phyloP scores from a whole-genome alignment of 805 yeast species.

The Ascoidea asiatica region DNA sequence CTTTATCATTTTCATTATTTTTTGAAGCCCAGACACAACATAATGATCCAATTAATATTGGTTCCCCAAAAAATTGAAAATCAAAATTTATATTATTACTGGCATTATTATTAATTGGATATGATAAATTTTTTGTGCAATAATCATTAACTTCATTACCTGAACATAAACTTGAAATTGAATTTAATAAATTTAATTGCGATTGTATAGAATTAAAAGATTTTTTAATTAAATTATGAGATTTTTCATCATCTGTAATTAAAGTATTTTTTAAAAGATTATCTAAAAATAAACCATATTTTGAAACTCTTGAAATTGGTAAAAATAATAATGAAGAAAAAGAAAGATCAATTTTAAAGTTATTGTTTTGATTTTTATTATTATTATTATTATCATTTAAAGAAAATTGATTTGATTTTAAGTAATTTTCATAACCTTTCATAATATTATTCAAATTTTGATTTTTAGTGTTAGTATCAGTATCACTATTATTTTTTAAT shows the following conservation, averaged over 20 bases:
- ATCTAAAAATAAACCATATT: constrained; percentile 38
- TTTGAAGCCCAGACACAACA: constrained; percentile 24
- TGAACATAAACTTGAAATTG: too few relatives aligned
- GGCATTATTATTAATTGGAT: too few relatives aligned
- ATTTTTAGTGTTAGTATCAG: constrained; percentile 2
- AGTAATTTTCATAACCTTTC: constrained; percentile 21
- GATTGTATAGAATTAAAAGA: constrained; percentile 9
- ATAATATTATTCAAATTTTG: constrained; percentile 13
- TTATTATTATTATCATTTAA: too few relatives aligned
- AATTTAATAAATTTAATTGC: too few relatives aligned
- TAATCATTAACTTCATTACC: too few relatives aligned
- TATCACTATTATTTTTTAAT: constrained; percentile 13
- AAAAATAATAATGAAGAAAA: constrained; percentile 32
- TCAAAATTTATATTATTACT: constrained; percentile 16
- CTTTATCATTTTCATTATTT: not conserved
- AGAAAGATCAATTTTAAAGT: not conserved
- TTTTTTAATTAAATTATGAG: constrained; percentile 9
- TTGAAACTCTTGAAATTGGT: constrained; percentile 36
- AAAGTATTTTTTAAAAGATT: constrained; percentile 20
- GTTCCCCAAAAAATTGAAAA: constrained; percentile 33
- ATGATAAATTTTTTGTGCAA: too few relatives aligned
- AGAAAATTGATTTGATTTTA: constrained; percentile 28
- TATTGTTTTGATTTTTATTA: too few relatives aligned
- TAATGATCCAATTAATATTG: constrained; percentile 29
- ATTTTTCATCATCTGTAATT: constrained; percentile 10